A percentile compares a stretch with the other conserved stretches of the same genome.
Conservation (phyloP, 306 rosid genomes). For the Geum urbanum region DNA sequence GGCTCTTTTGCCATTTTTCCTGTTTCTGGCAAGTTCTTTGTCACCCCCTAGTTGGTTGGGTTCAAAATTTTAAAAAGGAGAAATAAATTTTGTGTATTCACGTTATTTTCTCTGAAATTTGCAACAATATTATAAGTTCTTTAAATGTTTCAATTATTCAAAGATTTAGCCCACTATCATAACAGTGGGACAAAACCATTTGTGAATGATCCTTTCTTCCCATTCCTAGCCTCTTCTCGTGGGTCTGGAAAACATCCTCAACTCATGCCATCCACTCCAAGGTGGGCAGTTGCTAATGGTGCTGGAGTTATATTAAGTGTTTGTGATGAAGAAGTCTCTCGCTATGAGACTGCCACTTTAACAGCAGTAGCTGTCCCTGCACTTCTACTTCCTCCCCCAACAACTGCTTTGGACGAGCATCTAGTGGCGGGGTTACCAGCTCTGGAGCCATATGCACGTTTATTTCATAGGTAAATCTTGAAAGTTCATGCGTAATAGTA, state of each 20-base stretch:
- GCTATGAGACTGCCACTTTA: conserved; percentile 90
- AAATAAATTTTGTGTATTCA: neutral
- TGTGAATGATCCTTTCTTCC: conserved; percentile 10
- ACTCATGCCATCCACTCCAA: conserved; percentile 86
- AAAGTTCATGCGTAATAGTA: conserved; percentile 15
- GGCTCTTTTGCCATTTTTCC: neutral
- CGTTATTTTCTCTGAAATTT: neutral
- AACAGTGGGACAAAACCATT: neutral
- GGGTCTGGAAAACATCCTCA: conserved; percentile 99
- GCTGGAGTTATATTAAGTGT: conserved; percentile 98
- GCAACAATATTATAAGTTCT: neutral
- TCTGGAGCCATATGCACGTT: conserved; percentile 96
- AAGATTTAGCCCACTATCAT: conserved; percentile 12
- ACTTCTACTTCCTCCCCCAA: conserved; percentile 96
- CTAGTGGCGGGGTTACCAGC: conserved; percentile 98
- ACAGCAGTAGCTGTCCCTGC: conserved; percentile 97
- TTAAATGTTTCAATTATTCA: neutral
- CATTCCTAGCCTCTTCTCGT: conserved; percentile 62
- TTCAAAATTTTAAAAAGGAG: neutral
- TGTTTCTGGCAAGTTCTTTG: neutral
- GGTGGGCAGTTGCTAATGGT: conserved; percentile 99
- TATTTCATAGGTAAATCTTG: conserved; percentile 77
- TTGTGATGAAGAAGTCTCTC: conserved; percentile 96
- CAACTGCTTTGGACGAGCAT: conserved; percentile 95
- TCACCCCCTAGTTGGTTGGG: neutral